Conservation (phyloP, 768 basidiomycete species). For the Podaxis pistillaris region DNA sequence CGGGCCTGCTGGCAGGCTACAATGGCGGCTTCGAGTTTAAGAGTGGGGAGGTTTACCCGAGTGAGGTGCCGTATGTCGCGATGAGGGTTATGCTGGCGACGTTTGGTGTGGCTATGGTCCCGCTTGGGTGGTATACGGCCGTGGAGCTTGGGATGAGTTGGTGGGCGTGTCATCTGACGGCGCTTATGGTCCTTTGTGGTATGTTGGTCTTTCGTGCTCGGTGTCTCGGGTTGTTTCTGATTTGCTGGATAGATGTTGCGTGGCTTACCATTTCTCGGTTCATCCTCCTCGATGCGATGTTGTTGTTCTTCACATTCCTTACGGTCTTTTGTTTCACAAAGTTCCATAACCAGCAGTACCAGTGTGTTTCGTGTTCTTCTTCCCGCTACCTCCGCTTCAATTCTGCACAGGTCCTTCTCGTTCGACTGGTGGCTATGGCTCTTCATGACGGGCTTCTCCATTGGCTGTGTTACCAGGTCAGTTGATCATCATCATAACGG, state of each 20-base stretch:
- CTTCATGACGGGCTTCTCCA: constrained; percentile 86
- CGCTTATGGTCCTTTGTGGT: constrained; percentile 93
- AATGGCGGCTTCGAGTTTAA: constrained; percentile 93
- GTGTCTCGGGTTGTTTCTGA: constrained; percentile 1
- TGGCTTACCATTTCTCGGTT: constrained; percentile 98
- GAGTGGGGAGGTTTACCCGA: constrained; percentile 83
- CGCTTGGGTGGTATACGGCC: constrained; percentile 95
- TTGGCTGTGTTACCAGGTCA: constrained; percentile 92
- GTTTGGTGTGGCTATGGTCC: constrained; percentile 95
- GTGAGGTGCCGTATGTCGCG: constrained; percentile 83
- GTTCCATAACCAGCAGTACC: constrained; percentile 95
- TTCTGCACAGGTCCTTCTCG: constrained; percentile 72
- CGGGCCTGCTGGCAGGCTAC: constrained; percentile 88
- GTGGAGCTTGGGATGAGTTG: constrained; percentile 90
- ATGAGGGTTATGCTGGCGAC: constrained; percentile 95
- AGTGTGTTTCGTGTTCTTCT: constrained; percentile 48
- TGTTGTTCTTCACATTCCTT: constrained; percentile 98
- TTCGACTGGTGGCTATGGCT: constrained; percentile 99
- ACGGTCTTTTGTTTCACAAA: constrained; percentile 93
- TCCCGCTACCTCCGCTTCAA: constrained; percentile 5
- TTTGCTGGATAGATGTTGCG: constrained; percentile 70
- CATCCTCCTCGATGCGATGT: constrained; percentile 96
- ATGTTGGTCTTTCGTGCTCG: constrained; percentile 24
- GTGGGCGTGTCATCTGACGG: constrained; percentile 88
- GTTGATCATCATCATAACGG: constrained; percentile 12